Conservation (phyloP, 1,284 basidiomycete genomes). For the Lignosus rhinocerotis region DNA sequence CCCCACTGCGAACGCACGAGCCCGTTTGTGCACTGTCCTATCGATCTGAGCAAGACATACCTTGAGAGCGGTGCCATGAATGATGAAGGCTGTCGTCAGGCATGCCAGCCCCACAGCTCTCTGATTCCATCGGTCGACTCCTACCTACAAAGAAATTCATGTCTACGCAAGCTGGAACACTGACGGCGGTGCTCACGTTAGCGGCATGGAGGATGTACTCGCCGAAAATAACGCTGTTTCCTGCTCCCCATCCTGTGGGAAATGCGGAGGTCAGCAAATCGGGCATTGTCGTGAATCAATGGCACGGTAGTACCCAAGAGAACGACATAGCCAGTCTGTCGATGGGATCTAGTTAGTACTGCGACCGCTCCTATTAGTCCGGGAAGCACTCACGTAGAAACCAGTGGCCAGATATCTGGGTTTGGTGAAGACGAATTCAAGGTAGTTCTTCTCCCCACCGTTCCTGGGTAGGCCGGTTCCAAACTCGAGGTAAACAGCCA, state of each 20-base stretch:
- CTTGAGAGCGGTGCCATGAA: constrained; percentile 46
- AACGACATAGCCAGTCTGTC: constrained; percentile 18
- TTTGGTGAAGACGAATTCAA: constrained; percentile 9
- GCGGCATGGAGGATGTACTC: constrained; percentile 55
- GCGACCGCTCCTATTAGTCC: neutral
- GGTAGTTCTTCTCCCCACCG: constrained; percentile 53
- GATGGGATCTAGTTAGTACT: too few species aligned
- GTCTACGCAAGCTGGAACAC: neutral
- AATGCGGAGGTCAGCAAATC: constrained; percentile 14
- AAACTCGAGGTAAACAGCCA: constrained; percentile 68
- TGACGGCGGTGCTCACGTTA: neutral
- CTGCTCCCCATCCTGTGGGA: constrained; percentile 48
- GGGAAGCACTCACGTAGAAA: constrained; percentile 3
- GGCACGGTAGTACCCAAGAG: constrained; percentile 36
- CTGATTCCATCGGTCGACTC: constrained; percentile 22
- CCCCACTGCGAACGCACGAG: constrained; percentile 38
- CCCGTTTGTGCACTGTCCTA: neutral
- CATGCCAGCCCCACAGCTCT: constrained; percentile 40
- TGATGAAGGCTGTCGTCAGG: constrained; percentile 51
- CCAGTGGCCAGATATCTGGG: constrained; percentile 9
- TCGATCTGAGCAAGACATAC: neutral
- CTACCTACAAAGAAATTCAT: neutral
- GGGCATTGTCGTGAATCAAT: neutral
- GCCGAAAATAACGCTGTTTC: constrained; percentile 57
- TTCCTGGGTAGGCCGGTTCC: constrained; percentile 56